Evolutionary conservation across 1,139 yeast species (phyloP), one percentile per base, ranked within the genome.

Genomic region (Meyerozyma elateridarum): DNA sequence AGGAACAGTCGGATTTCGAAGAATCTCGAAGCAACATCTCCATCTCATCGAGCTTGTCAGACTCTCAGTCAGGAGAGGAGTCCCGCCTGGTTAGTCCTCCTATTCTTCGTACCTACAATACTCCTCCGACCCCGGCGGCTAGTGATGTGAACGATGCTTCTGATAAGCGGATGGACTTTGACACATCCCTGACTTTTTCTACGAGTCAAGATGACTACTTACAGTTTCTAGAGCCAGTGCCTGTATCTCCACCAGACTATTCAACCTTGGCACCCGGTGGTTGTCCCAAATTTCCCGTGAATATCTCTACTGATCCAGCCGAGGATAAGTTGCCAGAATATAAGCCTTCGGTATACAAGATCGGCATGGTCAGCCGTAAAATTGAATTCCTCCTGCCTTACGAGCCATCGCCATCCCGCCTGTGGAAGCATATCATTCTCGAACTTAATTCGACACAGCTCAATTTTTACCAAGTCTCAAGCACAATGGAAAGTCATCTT

Each of bases 401-500:
- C 46, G 85, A 79, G 44, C 65, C 76, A 4, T 68, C 85, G 0
- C 67, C 76, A 1, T 54, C 67, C 7, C 56, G 87, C 41, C 67
- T 72, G n/a, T 82, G 91, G 91, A 75, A 65, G 46, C 63, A 69
- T 32, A 64, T 67, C 20, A 61, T 83, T 6, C 60, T 81, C 57
- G 91, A 83, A 48, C 56, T 83, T 21, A 83, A 83, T 55, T 78
- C 85, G 2, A 83, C 91, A 1, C 91, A 83, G 55, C 51, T 83
- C 22, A 83, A 82, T 52, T 63, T 83, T 33, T 82, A 82, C 49
- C 40, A 46, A 7, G 54, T 68, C 4, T 73, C 73, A 1, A 48
- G 49, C 25, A 46, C 52, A 33, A 31, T 68, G 36, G 70, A 64
- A 42, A 39, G 52, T 47, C 48, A 52, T 28, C 18, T 64, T 4